phyloP scores from a whole-genome alignment of 2,329 filamentous ascomycete genomes.

The Ophiostoma triangulosporum region DNA sequence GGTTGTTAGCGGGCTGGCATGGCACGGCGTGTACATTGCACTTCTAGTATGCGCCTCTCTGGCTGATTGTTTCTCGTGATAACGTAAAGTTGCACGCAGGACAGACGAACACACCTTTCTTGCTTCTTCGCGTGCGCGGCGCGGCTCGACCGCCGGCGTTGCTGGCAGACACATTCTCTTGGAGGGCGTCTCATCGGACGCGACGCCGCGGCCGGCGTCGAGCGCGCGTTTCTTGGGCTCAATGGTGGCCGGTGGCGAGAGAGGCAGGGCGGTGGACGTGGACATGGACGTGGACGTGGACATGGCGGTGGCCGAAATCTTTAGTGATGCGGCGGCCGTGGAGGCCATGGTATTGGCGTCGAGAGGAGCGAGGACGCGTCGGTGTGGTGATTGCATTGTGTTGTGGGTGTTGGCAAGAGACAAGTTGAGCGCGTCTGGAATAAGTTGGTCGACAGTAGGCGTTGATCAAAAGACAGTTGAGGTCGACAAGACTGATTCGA shows the following conservation, averaged over 20 bases:
- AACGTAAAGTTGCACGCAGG: too few relatives aligned
- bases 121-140: too few relatives aligned
- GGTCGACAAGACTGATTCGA: not conserved
- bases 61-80: too few relatives aligned
- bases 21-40: too few relatives aligned
- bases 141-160: too few relatives aligned
- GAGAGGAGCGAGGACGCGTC: slow-evolving; percentile 35
- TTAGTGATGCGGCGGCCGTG: too few relatives aligned
- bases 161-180: not conserved
- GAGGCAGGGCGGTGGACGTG: not conserved
- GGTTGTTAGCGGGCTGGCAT: too few relatives aligned
- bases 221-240: slow-evolving; percentile 3
- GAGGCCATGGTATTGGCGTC: slow-evolving; percentile 7
- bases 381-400: slow-evolving; percentile 6
- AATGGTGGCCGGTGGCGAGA: not conserved
- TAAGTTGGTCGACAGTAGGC: not conserved
- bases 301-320: too few relatives aligned
- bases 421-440: not conserved
- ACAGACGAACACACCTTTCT: too few relatives aligned
- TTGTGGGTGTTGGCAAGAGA: not conserved
- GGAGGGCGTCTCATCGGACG: slow-evolving; percentile 1
- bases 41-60: too few relatives aligned
- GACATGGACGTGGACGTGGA: not conserved
- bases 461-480: not conserved
- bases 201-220: not conserved